phyloP scores from a whole-genome alignment of 805 yeast genomes.

The Barnettozyma botsteinii region DNA sequence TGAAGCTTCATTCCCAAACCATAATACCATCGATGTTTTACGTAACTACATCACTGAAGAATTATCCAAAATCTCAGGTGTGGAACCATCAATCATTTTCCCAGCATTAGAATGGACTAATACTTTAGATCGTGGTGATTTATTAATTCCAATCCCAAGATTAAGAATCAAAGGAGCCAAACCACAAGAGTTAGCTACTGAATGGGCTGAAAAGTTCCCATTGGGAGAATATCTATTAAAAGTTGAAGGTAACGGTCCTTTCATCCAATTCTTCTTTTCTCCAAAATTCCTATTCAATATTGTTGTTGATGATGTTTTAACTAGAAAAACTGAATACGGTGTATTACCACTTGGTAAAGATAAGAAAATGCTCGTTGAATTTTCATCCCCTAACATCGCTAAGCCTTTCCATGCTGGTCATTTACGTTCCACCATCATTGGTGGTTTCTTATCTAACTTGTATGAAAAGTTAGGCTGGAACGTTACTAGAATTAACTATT shows the following conservation, averaged over 20 bases:
- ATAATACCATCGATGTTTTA: slow-evolving; percentile 79
- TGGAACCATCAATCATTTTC: slow-evolving; percentile 61
- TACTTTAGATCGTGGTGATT: slow-evolving; percentile 86
- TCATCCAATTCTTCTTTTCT: slow-evolving; percentile 82
- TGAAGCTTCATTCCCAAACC: slow-evolving; percentile 65
- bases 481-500: slow-evolving; percentile 87
- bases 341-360: slow-evolving; percentile 64
- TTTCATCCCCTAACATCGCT: slow-evolving; percentile 97
- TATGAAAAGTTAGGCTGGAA: slow-evolving; percentile 90
- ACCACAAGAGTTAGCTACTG: slow-evolving; percentile 65
- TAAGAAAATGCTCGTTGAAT: slow-evolving; percentile 75
- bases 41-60: slow-evolving; percentile 86
- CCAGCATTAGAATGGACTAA: slow-evolving; percentile 86
- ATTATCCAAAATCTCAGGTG: slow-evolving; percentile 66
- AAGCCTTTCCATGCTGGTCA: slow-evolving; percentile 99
- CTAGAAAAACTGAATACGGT: slow-evolving; percentile 60
- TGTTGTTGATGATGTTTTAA: slow-evolving; percentile 65
- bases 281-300: slow-evolving; percentile 59
- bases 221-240: slow-evolving; percentile 60
- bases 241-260: slow-evolving; percentile 83
- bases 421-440: slow-evolving; percentile 94
- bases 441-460: slow-evolving; percentile 87
- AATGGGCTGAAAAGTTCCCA: slow-evolving; percentile 77
- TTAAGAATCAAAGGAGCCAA: slow-evolving; percentile 78
- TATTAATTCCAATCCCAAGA: slow-evolving; percentile 88